Percentiles rank a stretch among this genome's conserved stretches.
Evolutionary conservation across 345 rosid genomes (phyloP).

Genomic region (Punica granatum): DNA sequence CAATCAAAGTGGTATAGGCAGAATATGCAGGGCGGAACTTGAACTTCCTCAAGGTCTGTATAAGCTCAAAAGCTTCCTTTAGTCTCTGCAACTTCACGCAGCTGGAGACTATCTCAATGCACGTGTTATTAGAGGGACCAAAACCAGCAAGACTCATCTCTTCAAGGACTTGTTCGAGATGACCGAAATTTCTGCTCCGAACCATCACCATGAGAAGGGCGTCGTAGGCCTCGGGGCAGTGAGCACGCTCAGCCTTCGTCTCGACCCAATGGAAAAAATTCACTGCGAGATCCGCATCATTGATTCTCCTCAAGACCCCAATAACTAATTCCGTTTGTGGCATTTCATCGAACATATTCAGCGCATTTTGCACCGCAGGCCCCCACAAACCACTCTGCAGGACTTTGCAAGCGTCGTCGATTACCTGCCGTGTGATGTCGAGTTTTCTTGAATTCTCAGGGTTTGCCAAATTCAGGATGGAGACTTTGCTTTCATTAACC

Average conservation of each 20-base stretch:
- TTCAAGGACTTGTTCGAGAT: conserved; percentile 60
- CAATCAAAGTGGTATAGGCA: conserved; percentile 82
- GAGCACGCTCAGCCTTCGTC: conserved; percentile 44
- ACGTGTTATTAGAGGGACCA: conserved; percentile 48
- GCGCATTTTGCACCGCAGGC: conserved; percentile 45
- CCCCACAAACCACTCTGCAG: conserved; percentile 74
- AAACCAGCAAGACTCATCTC: conserved; percentile 90
- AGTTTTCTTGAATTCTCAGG: conserved; percentile 26
- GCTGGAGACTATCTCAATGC: conserved; percentile 51
- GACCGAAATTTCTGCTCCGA: conserved; percentile 40
- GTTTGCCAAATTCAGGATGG: conserved; percentile 21
- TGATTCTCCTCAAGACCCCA: conserved; percentile 58
- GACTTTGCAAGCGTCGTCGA: conserved; percentile 46
- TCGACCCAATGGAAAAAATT: conserved; percentile 74
- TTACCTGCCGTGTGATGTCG: conserved; percentile 25
- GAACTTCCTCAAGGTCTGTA: conserved; percentile 83
- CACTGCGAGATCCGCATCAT: conserved; percentile 51
- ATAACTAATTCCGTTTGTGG: conserved; percentile 54
- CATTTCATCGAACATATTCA: conserved; percentile 37
- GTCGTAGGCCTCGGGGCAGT: conserved; percentile 73
- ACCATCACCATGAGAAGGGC: conserved; percentile 72
- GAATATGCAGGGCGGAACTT: conserved; percentile 89
- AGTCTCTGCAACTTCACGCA: conserved; percentile 57
- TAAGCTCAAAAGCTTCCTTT: conserved; percentile 63
- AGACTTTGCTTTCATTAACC: conserved; percentile 14